Evolutionary conservation across 768 basidiomycete species (phyloP).

Genomic region (Mycena galericulata): DNA sequence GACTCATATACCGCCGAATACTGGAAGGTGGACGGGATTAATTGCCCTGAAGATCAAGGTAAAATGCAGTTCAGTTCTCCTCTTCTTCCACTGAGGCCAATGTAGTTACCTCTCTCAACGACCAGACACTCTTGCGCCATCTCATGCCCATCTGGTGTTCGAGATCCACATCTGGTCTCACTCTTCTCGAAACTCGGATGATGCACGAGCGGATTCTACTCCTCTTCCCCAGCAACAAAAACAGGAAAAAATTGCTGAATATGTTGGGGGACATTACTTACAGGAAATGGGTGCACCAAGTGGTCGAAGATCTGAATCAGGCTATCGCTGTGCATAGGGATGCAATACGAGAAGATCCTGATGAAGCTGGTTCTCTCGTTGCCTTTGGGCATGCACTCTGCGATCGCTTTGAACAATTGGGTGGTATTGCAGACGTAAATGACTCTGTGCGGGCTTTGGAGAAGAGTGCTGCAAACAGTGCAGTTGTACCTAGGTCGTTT

Average conservation of each 20-base stretch:
- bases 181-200: background rate
- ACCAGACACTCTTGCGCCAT: background rate
- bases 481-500: no score
- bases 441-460: background rate
- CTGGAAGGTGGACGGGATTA: background rate
- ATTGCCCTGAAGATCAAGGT: background rate
- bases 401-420: background rate
- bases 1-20: background rate
- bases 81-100: background rate
- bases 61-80: background rate
- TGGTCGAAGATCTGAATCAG: background rate
- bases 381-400: background rate
- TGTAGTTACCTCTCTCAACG: background rate
- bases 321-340: background rate
- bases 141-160: background rate
- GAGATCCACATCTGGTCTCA: background rate
- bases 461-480: no score
- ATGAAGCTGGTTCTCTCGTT: no score
- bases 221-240: background rate
- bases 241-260: background rate
- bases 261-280: background rate
- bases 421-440: background rate
- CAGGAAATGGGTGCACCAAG: background rate
- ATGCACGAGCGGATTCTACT: background rate
- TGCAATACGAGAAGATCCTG: background rate